Evolutionary conservation across 1,139 yeast genomes (phyloP).

Genomic region (Pichia sp.): DNA sequence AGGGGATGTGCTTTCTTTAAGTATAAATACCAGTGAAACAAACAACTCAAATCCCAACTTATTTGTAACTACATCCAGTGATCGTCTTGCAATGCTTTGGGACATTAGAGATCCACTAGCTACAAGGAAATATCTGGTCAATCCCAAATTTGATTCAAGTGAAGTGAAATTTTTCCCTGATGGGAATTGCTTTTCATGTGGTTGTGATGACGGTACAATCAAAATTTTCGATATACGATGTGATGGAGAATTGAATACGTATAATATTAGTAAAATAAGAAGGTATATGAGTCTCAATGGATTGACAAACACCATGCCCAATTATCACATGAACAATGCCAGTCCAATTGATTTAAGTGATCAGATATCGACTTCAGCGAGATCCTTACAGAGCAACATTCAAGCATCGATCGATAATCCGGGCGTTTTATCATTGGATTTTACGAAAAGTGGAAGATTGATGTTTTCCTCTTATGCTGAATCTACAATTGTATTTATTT

Average conservation of each 20-base stretch:
- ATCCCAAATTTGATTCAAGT: conserved; percentile 56
- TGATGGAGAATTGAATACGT: conserved; percentile 59
- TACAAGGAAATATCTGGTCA: conserved; percentile 53
- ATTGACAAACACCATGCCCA: conserved; percentile 7
- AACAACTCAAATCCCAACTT: conserved; percentile 18
- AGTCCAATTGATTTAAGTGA: conserved; percentile 1
- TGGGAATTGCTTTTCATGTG: conserved; percentile 57
- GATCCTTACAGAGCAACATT: conserved; percentile 17
- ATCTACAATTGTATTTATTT: conserved; percentile 54
- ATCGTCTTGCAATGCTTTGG: conserved; percentile 68
- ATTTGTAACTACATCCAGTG: conserved; percentile 71
- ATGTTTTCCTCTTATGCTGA: conserved; percentile 74
- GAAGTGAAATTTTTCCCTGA: conserved; percentile 62
- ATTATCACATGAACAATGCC: conserved; percentile 1
- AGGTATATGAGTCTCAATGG: conserved; percentile 7
- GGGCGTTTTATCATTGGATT: conserved; percentile 65
- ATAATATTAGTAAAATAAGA: conserved; percentile 29
- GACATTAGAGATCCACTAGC: conserved; percentile 49
- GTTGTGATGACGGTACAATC: conserved; percentile 75
- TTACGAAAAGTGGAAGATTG: conserved; percentile 68
- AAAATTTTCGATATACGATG: conserved; percentile 69
- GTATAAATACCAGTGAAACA: conserved; percentile 22
- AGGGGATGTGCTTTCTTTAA: conserved; percentile 67
- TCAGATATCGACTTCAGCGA: conserved; percentile 6
- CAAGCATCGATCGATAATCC: conserved; percentile 41